Evolutionary conservation across 768 basidiomycete species (phyloP).

Genomic region (Gautieria morchelliformis): DNA sequence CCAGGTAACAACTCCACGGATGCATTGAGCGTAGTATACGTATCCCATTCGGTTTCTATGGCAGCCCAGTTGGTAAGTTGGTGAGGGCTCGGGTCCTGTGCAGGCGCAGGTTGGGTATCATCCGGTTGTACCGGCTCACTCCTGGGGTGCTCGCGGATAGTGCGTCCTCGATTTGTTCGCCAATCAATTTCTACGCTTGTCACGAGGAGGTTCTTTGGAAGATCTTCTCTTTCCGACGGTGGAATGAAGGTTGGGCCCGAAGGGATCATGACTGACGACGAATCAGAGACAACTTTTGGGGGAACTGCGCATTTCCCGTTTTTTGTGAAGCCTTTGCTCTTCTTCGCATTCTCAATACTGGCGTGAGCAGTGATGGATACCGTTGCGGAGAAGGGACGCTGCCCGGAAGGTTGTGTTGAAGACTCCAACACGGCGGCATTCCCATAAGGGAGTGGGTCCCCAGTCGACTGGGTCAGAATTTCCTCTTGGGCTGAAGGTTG

Average conservation of each 20-base stretch:
- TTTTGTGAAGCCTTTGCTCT: slow-evolving; percentile 56
- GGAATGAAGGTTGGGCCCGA: slow-evolving; percentile 32
- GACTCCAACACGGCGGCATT: too few relatives aligned
- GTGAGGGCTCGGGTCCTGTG: not conserved
- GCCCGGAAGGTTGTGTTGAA: not conserved
- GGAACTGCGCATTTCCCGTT: slow-evolving; percentile 33
- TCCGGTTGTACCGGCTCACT: slow-evolving; percentile 20
- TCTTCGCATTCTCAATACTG: slow-evolving; percentile 64
- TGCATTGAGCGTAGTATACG: slow-evolving; percentile 13
- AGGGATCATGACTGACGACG: slow-evolving; percentile 7
- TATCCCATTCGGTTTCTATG: slow-evolving; percentile 20
- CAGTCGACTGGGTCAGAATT: not conserved
- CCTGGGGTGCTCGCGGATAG: slow-evolving; percentile 18
- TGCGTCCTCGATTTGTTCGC: slow-evolving; percentile 24
- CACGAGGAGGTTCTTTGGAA: slow-evolving; percentile 59
- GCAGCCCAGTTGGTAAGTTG: slow-evolving; percentile 6
- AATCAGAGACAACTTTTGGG: slow-evolving; percentile 46
- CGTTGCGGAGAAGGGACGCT: not conserved
- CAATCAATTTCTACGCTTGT: slow-evolving; percentile 65
- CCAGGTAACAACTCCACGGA: slow-evolving; percentile 13
- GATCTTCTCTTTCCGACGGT: slow-evolving; percentile 50
- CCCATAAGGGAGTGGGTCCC: not conserved
- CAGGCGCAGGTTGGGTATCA: not conserved
- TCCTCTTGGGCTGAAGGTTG: not conserved
- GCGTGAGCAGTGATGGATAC: slow-evolving; percentile 31